A percentile compares a stretch with the other conserved stretches of the same genome.
Evolutionary conservation across 2,329 filamentous ascomycete genomes (phyloP).

Genomic region (Xenoacremonium recifei): DNA sequence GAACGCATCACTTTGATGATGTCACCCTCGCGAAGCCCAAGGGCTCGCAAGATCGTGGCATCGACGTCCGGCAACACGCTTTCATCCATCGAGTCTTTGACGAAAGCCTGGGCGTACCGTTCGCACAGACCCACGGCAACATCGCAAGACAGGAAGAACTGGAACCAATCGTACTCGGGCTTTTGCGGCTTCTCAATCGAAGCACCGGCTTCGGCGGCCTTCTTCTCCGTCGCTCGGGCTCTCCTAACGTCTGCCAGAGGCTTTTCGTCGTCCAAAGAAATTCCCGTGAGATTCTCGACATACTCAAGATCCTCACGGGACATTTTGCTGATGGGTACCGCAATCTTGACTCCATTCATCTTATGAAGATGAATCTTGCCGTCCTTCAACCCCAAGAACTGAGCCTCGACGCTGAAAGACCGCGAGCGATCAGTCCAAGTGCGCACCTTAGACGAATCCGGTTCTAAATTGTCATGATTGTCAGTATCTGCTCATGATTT

Average conservation of each 20-base stretch:
- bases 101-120: constrained; percentile 86
- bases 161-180: constrained; percentile 95
- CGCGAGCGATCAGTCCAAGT: constrained; percentile 95
- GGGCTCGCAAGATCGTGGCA: constrained; percentile 73
- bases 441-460: constrained; percentile 77
- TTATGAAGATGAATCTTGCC: constrained; percentile 98
- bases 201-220: constrained; percentile 50
- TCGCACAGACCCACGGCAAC: constrained; percentile 92
- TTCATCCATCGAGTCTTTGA: constrained; percentile 93
- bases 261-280: constrained; percentile 91
- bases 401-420: constrained; percentile 94
- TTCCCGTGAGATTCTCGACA: constrained; percentile 82
- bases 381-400: constrained; percentile 91
- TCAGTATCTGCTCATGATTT: too few relatives aligned
- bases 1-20: constrained; percentile 93
- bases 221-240: constrained; percentile 31
- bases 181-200: constrained; percentile 60
- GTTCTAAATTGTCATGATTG: constrained; percentile 69
- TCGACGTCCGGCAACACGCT: constrained; percentile 89
- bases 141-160: constrained; percentile 93
- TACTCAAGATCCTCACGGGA: constrained; percentile 92
- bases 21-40: constrained; percentile 94
- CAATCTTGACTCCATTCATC: constrained; percentile 96
- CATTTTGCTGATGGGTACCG: constrained; percentile 94
- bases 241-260: constrained; percentile 81